phyloP scores from a whole-genome alignment of 495 filamentous ascomycete genomes.

The Staphylotrichum tortipilum region DNA sequence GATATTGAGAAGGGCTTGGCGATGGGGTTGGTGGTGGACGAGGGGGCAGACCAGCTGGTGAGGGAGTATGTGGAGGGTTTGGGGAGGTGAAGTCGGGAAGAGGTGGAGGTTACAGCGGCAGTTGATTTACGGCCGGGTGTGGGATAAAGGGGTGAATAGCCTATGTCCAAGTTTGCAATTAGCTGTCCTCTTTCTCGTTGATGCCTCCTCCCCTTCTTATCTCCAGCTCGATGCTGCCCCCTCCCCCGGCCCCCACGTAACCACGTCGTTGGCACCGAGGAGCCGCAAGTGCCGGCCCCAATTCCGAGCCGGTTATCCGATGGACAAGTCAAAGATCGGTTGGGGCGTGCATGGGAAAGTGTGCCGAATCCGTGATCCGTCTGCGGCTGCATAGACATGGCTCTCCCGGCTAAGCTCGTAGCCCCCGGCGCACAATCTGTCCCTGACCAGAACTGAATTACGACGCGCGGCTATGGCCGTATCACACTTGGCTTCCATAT shows the following conservation, averaged over 20 bases:
- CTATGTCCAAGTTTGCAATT: no score
- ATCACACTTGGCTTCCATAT: no score
- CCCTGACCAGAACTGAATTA: no score
- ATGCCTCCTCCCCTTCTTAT: no score
- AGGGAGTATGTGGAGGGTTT: constrained; percentile 36
- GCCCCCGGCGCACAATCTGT: neutral
- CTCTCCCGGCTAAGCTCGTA: neutral
- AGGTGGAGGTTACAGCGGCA: no score
- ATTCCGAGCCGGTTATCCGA: neutral
- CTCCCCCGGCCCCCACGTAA: no score
- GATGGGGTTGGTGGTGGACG: constrained; percentile 54
- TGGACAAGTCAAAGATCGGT: neutral
- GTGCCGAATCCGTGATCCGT: neutral
- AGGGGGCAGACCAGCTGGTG: constrained; percentile 21
- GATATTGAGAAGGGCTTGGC: constrained; percentile 48
- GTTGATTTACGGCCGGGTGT: no score
- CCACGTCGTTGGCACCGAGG: neutral
- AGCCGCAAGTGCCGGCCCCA: neutral
- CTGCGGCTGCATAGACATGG: neutral
- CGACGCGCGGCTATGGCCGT: neutral
- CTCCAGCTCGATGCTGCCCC: no score
- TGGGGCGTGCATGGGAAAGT: neutral
- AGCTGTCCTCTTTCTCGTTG: no score
- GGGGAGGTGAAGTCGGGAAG: constrained; percentile 11
- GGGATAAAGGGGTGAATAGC: no score